Evolutionary conservation across 2,329 filamentous ascomycete species (phyloP), one percentile per base, ranked within the genome.

Genomic region (Fusarium staphyleae): DNA sequence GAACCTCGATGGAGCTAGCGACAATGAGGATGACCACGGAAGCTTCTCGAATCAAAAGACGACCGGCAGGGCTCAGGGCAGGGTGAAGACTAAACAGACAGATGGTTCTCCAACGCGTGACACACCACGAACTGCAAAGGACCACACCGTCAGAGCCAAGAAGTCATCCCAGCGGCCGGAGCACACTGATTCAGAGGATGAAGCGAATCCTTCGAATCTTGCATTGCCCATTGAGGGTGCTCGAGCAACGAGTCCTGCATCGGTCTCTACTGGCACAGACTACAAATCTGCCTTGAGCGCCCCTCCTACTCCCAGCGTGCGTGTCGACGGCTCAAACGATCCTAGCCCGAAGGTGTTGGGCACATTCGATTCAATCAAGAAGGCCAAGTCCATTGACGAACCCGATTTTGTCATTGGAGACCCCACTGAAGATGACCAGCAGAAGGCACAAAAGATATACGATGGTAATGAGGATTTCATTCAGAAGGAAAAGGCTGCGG

Each of bases 401-500:
- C 83, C 83, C 4, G 79, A 82, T 16, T 81, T 85, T 40, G 73
- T 83, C 2, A 71, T 85, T 26, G 83, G 83, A 26, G 80, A 85
- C 18, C 83, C 83, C 7, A 82, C 84, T 1, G 83, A 86, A 30
- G 86, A 89, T 51, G 92, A 96, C 65, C 81, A 83, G 15, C 84
- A 89, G 62, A 90, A 89, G 70, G 95, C 93, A 1, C 83, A 87
- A 64, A 87, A 87, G 68, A 91, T 99, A 33, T 98, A 85, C 70
- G 88, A 93, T 50, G 92, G 93, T 32, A 85, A 88, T 55, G 92
- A 96, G 69, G 87, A 91, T 44, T 89, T 93, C 54, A 87, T 95
- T 16, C 81, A 82, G 33, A 92, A 91, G 68, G 86, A 88, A 26
- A 88, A 89, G 69, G 91, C 93, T 13, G 92, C 93, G 19, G 84